phyloP scores from a whole-genome alignment of 176 grass and related monocot species.

The Typha latifolia region DNA sequence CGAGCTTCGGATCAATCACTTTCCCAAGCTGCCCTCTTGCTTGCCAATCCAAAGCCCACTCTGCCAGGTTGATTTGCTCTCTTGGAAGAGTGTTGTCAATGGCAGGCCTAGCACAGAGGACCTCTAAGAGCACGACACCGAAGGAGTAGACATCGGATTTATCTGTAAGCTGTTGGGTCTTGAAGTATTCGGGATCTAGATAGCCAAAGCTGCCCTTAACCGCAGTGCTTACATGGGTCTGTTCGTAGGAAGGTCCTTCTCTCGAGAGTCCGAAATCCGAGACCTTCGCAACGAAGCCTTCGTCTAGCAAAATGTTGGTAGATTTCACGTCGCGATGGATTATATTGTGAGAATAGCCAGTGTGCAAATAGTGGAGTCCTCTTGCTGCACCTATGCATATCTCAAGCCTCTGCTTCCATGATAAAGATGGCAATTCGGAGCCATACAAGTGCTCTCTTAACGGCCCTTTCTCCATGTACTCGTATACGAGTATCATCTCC shows the following conservation, averaged over 20 bases:
- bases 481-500: conserved; percentile 45
- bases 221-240: conserved; percentile 25
- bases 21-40: conserved; percentile 16
- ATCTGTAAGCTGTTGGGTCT: conserved; percentile 38
- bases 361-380: conserved; percentile 56
- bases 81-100: conserved; percentile 21
- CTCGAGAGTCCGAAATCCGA: conserved; percentile 45
- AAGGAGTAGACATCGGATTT: conserved; percentile 51
- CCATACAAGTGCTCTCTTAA: conserved; percentile 29
- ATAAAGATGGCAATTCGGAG: conserved; percentile 15
- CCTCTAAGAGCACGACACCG: conserved; percentile 39
- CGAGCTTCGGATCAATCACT: conserved; percentile 25
- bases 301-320: conserved; percentile 44
- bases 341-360: conserved; percentile 34
- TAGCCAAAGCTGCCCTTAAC: conserved; percentile 42
- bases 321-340: conserved; percentile 60
- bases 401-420: conserved; percentile 54
- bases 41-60: conserved; percentile 33
- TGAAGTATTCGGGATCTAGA: conserved; percentile 41
- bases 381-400: conserved; percentile 50
- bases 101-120: conserved; percentile 32
- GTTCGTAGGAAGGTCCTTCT: conserved; percentile 11
- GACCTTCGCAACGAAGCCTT: conserved; percentile 32
- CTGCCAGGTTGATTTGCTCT: conserved; percentile 34
- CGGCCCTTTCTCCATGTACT: conserved; percentile 39